Conservation (phyloP, 1,139 yeast species). For the Saccharomyces hybrid region DNA sequence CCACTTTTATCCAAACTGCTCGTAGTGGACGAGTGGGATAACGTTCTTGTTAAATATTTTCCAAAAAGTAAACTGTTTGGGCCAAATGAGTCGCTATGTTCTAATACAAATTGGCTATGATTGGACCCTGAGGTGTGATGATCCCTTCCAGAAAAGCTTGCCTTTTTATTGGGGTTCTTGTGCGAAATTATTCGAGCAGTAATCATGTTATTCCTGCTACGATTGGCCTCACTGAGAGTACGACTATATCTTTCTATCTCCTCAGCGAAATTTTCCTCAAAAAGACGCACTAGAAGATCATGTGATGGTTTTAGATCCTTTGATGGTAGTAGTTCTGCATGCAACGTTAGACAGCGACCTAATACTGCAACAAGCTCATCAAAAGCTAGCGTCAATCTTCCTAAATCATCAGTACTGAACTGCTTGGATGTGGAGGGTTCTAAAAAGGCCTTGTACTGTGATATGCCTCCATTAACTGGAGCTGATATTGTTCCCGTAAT, state of each 20-base stretch:
- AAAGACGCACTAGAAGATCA: constrained; percentile 55
- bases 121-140: not conserved
- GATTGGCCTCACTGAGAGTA: constrained; percentile 18
- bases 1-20: not conserved
- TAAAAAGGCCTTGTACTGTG: constrained; percentile 69
- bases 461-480: constrained; percentile 90
- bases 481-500: constrained; percentile 86
- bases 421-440: constrained; percentile 30
- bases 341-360: constrained; percentile 59
- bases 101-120: not conserved
- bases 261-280: constrained; percentile 55
- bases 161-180: constrained; percentile 3
- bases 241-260: constrained; percentile 42
- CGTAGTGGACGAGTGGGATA: not conserved
- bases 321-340: constrained; percentile 54
- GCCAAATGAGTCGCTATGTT: constrained; percentile 9
- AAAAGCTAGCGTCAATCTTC: constrained; percentile 52
- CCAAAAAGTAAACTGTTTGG: constrained; percentile 7
- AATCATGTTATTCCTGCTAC: constrained; percentile 10
- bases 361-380: constrained; percentile 61
- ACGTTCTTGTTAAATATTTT: constrained; percentile 1
- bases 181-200: not conserved
- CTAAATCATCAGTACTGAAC: constrained; percentile 41
- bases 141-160: constrained; percentile 1
- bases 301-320: constrained; percentile 54